Evolutionary conservation across 2,329 filamentous ascomycete species (phyloP).

Genomic region (Geoglossum cookeanum): DNA sequence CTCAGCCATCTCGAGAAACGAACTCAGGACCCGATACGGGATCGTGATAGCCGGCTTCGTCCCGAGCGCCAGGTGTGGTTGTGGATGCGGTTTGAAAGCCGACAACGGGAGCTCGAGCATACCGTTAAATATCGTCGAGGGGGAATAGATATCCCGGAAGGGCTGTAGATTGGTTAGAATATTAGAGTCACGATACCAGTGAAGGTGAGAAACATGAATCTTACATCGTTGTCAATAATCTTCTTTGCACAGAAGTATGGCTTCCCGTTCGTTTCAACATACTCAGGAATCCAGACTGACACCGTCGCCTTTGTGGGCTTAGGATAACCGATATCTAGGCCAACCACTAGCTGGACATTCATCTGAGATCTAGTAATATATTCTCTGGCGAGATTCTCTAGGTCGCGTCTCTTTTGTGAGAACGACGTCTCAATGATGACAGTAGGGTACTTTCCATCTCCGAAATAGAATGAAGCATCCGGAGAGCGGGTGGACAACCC

Average conservation of each 20-base stretch:
- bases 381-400: not conserved
- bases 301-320: not conserved
- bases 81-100: not conserved
- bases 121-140: not conserved
- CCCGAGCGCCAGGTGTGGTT: not conserved
- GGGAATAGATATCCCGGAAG: not conserved
- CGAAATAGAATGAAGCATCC: not conserved
- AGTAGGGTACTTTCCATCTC: not conserved
- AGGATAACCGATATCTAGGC: not conserved
- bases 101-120: not conserved
- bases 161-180: not conserved
- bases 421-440: not conserved
- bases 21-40: not conserved
- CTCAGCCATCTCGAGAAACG: not conserved
- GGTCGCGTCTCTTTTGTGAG: not conserved
- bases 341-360: not conserved
- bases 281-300: not conserved
- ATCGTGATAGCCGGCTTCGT: not conserved
- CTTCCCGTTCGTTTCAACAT: not conserved
- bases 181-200: not conserved
- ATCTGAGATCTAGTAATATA: not conserved
- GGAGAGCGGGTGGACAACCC: not conserved
- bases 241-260: not conserved
- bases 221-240: not conserved
- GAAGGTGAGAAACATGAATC: not conserved